Percentiles rank a stretch among this genome's conserved stretches.
Evolutionary conservation across 176 grass and related monocot species (phyloP).

Genomic region (Chrysopogon serrulatus): DNA sequence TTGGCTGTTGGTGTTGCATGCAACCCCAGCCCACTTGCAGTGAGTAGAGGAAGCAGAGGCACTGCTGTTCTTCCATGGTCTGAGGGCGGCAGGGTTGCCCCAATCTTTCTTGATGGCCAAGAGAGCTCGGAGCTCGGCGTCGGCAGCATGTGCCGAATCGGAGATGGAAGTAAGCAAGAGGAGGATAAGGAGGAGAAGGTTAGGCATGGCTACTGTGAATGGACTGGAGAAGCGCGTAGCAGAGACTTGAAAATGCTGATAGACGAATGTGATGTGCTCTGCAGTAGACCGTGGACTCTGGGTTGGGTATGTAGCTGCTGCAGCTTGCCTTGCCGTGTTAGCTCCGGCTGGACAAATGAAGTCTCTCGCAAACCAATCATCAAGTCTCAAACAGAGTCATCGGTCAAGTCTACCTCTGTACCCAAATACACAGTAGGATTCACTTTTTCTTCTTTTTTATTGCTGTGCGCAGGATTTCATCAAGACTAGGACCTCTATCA

Average conservation of each 20-base stretch:
- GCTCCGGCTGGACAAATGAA: not conserved
- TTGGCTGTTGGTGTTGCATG: not conserved
- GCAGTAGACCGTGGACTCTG: not conserved
- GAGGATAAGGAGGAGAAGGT: not conserved
- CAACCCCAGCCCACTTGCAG: conserved; percentile 38
- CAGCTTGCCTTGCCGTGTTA: not conserved
- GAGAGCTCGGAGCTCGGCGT: not conserved
- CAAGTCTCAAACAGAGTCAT: not conserved
- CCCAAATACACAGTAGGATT: not conserved
- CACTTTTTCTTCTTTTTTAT: too few relatives aligned
- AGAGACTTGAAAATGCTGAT: not conserved
- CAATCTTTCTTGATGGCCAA: conserved; percentile 27
- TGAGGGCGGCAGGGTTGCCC: conserved; percentile 26
- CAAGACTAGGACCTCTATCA: too few relatives aligned
- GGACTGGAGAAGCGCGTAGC: not conserved
- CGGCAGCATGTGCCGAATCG: not conserved
- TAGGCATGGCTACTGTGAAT: not conserved
- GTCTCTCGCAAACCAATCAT: not conserved
- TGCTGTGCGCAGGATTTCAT: too few relatives aligned
- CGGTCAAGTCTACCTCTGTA: not conserved
- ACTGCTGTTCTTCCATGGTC: conserved; percentile 26
- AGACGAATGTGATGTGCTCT: not conserved
- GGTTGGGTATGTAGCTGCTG: not conserved
- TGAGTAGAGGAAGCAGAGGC: not conserved
- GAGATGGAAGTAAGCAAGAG: not conserved